Evolutionary conservation across 371 early-diverging fungal genomes (phyloP).

Genomic region (Mucor velutinosus): DNA sequence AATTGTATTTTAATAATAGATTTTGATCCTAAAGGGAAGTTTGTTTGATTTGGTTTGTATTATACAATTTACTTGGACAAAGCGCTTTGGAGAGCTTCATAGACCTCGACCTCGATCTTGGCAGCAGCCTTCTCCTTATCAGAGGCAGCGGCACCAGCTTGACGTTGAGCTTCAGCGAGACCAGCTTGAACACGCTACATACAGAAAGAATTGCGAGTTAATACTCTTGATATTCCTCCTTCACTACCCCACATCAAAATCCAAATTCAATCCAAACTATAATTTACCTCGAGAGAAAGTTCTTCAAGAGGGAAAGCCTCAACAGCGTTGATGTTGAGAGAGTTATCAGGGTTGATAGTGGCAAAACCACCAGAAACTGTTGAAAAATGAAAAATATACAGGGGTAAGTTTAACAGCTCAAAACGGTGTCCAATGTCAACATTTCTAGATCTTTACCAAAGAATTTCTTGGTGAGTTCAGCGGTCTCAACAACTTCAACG

Average conservation of each 20-base stretch:
- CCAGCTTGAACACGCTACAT: constrained; percentile 73
- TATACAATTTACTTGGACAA: constrained; percentile 49
- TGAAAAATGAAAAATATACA: constrained; percentile 2
- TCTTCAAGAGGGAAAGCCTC: constrained; percentile 93
- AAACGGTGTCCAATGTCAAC: not conserved
- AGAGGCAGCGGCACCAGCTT: constrained; percentile 56
- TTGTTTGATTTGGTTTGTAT: constrained; percentile 1
- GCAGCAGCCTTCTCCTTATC: constrained; percentile 88
- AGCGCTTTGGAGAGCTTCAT: constrained; percentile 80
- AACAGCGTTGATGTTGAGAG: constrained; percentile 95
- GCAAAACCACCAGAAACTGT: constrained; percentile 96
- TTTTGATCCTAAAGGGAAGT: not conserved
- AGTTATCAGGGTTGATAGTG: constrained; percentile 94
- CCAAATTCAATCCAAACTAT: not conserved
- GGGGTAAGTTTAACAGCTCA: constrained; percentile 4
- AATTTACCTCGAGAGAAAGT: constrained; percentile 72
- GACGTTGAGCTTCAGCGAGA: constrained; percentile 85
- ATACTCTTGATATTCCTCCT: not conserved
- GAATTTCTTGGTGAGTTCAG: constrained; percentile 85
- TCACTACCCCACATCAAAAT: not conserved
- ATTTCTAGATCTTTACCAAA: constrained; percentile 68
- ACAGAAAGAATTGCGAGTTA: not conserved
- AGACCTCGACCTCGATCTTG: constrained; percentile 88
- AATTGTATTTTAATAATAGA: constrained; percentile 5
- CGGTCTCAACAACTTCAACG: constrained; percentile 79